phyloP scores from a whole-genome alignment of 2,329 filamentous ascomycete genomes.

The Sordariomycetes sp. region DNA sequence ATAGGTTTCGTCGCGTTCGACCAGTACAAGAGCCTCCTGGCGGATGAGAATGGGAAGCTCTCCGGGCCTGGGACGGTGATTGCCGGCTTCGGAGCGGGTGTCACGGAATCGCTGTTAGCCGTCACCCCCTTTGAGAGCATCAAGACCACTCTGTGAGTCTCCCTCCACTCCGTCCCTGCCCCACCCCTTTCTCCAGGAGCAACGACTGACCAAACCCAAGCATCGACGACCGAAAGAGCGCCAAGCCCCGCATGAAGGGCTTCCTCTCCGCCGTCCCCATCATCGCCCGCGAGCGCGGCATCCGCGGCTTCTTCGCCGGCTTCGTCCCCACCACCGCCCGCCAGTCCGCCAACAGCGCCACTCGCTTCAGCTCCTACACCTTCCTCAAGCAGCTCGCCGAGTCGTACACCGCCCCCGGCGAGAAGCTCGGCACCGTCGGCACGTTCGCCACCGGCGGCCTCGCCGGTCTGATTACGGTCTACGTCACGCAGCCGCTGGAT shows the following conservation, averaged over 20 bases:
- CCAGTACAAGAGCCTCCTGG: constrained; percentile 74
- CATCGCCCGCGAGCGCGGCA: constrained; percentile 76
- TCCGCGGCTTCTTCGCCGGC: constrained; percentile 92
- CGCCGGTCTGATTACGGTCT: constrained; percentile 85
- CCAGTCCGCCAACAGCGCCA: constrained; percentile 88
- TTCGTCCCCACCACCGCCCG: constrained; percentile 90
- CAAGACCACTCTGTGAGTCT: constrained; percentile 71
- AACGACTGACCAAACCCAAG: constrained; percentile 23
- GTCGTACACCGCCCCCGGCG: constrained; percentile 83
- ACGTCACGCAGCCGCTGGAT: constrained; percentile 62
- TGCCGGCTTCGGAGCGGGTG: constrained; percentile 86
- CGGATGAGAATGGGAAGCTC: constrained; percentile 75
- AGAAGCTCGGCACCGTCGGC: constrained; percentile 77
- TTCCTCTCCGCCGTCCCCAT: constrained; percentile 84
- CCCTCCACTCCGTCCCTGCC: background rate
- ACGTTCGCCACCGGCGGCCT: constrained; percentile 87
- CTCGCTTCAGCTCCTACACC: constrained; percentile 83
- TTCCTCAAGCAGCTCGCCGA: constrained; percentile 82
- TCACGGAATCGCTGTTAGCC: constrained; percentile 84
- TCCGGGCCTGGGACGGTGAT: constrained; percentile 84
- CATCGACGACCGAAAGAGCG: constrained; percentile 86
- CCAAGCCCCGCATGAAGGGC: constrained; percentile 75
- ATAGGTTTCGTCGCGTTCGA: constrained; percentile 85
- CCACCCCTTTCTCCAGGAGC: background rate
- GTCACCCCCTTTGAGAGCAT: constrained; percentile 97